Conservation (phyloP, 2,329 filamentous ascomycete species). For the Diaporthe aspalathi region DNA sequence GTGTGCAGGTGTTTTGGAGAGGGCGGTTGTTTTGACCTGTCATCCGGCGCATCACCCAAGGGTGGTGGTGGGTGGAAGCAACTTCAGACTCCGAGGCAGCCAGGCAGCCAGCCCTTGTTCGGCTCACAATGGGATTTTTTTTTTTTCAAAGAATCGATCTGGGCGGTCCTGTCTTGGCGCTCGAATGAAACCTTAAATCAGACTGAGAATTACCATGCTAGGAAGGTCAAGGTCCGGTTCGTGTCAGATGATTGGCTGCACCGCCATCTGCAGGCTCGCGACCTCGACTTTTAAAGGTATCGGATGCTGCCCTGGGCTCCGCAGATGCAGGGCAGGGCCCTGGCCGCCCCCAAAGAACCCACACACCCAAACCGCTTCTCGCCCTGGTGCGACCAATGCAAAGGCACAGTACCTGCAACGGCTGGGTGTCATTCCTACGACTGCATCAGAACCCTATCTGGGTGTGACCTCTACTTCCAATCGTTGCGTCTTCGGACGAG, state of each 20-base stretch:
- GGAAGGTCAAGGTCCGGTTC: conserved; percentile 23
- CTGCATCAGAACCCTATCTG: conserved; percentile 26
- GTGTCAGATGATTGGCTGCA: conserved; percentile 33
- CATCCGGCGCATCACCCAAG: conserved; percentile 18
- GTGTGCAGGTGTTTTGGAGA: not conserved
- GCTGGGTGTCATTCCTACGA: conserved; percentile 15
- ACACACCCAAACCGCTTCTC: not conserved
- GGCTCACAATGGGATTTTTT: not conserved
- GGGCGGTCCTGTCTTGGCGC: conserved; percentile 1
- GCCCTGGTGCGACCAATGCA: not conserved
- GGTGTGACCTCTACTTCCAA: not conserved
- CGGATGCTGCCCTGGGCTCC: conserved; percentile 26
- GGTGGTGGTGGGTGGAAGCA: not conserved
- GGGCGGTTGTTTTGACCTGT: conserved; percentile 19
- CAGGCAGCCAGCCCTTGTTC: too few species aligned
- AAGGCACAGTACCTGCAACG: conserved; percentile 1
- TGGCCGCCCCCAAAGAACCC: not conserved
- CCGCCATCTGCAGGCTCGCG: conserved; percentile 28
- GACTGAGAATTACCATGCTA: conserved; percentile 25
- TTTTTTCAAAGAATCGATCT: conserved; percentile 25
- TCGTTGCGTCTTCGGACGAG: conserved; percentile 2
- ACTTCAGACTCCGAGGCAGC: conserved; percentile 13
- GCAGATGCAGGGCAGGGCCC: not conserved
- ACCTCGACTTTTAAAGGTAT: conserved; percentile 32
- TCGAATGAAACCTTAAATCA: conserved; percentile 23